These are phyloP conservation scores for Xylaria sp. DNA, from an alignment of 2,329 filamentous ascomycete species.

Conservation along the genomic window DNA sequence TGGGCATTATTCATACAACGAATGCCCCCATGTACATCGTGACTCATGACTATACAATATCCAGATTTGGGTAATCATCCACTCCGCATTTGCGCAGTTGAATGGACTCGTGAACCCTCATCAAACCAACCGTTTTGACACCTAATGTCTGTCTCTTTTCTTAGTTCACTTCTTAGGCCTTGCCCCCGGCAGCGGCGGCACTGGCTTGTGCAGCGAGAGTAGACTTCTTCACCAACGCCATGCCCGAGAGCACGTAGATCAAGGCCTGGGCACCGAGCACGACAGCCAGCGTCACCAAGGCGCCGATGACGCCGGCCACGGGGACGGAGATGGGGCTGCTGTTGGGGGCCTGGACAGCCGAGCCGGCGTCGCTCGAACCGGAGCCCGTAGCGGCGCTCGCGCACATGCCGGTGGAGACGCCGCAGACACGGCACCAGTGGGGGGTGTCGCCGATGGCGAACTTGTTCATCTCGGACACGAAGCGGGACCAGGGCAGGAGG, in stretches of 20 bases:
- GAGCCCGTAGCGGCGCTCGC: conserved; percentile 47
- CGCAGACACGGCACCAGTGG: conserved; percentile 78
- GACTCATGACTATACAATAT: conserved; percentile 5
- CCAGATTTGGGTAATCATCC: background rate
- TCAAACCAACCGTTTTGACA: too few species aligned
- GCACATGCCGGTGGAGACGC: conserved; percentile 72
- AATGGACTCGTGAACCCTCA: background rate
- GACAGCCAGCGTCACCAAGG: conserved; percentile 64
- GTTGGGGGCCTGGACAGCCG: conserved; percentile 23
- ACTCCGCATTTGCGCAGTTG: background rate
- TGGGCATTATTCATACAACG: background rate
- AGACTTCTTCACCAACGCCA: conserved; percentile 57
- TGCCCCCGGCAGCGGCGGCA: conserved; percentile 15
- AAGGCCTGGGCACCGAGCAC: conserved; percentile 53
- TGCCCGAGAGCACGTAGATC: conserved; percentile 49
- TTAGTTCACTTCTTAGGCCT: conserved; percentile 24
- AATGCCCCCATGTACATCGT: background rate
- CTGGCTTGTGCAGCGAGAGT: conserved; percentile 34
- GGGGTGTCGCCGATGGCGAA: conserved; percentile 69
- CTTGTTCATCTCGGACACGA: conserved; percentile 65
- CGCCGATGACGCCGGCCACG: conserved; percentile 83
- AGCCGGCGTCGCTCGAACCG: conserved; percentile 34
- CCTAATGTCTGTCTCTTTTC: background rate
- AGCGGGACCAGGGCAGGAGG: conserved; percentile 70
- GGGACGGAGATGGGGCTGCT: conserved; percentile 65